phyloP scores from a whole-genome alignment of 1,284 basidiomycete species.

The Cutaneotrichosporon cavernicola region DNA sequence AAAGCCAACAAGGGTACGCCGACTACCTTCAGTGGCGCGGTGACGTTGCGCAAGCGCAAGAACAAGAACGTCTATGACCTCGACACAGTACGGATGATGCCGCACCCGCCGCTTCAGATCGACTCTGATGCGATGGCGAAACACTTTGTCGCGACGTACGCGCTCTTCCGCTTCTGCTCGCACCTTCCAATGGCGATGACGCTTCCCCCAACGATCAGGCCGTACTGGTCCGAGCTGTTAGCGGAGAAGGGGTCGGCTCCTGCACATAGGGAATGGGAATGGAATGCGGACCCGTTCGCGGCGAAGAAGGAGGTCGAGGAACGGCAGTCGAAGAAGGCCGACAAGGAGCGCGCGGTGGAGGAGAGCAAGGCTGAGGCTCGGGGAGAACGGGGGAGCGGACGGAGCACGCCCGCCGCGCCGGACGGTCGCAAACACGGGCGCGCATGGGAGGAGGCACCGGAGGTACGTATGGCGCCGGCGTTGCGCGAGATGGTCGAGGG shows the following conservation, averaged over 20 bases:
- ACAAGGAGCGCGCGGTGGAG: slow-evolving; percentile 34
- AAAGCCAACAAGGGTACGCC: slow-evolving; percentile 57
- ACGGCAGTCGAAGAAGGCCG: slow-evolving; percentile 60
- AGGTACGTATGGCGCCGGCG: slow-evolving; percentile 77
- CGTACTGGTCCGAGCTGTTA: slow-evolving; percentile 78
- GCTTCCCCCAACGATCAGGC: slow-evolving; percentile 74
- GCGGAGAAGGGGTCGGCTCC: slow-evolving; percentile 67
- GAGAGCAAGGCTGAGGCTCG: slow-evolving; percentile 49
- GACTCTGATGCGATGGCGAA: slow-evolving; percentile 70
- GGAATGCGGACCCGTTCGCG: slow-evolving; percentile 76
- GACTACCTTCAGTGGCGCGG: slow-evolving; percentile 61
- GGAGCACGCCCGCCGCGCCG: slow-evolving; percentile 19
- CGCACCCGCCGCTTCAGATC: slow-evolving; percentile 65
- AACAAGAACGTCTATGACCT: slow-evolving; percentile 66
- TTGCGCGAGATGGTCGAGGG: slow-evolving; percentile 79
- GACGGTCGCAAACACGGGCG: slow-evolving; percentile 49
- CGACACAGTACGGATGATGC: slow-evolving; percentile 69
- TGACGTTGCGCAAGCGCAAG: slow-evolving; percentile 64
- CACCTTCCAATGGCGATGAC: slow-evolving; percentile 71
- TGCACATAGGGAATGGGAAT: slow-evolving; percentile 78
- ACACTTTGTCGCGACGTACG: slow-evolving; percentile 85
- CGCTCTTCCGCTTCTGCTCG: slow-evolving; percentile 81
- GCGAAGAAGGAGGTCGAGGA: slow-evolving; percentile 67
- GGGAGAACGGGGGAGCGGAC: slow-evolving; percentile 58
- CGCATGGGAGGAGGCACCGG: slow-evolving; percentile 67